Conservation (phyloP, 1,284 basidiomycete species). For the Leucoagaricus sp. region DNA sequence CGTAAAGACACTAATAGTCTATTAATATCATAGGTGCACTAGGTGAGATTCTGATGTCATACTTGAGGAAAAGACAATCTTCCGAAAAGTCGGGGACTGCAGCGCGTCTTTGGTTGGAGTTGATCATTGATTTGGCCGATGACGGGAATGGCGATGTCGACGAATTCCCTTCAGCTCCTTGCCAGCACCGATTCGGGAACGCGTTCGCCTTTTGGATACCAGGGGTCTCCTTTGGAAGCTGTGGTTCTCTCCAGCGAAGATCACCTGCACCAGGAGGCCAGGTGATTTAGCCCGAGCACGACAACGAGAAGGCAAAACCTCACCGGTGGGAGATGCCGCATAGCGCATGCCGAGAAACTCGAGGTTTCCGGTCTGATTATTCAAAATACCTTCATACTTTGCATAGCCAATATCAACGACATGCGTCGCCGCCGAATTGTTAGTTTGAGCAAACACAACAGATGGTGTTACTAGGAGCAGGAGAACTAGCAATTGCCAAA, state of each 20-base stretch:
- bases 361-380: background rate
- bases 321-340: background rate
- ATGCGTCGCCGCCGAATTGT: no score
- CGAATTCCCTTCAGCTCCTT: background rate
- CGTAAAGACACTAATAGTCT: constrained; percentile 24
- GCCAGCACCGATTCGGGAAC: background rate
- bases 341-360: background rate
- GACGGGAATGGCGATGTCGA: background rate
- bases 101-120: no score
- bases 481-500: no score
- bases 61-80: constrained; percentile 45
- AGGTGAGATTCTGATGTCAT: background rate
- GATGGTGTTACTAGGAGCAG: no score
- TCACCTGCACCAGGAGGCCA: background rate
- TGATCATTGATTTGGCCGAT: background rate
- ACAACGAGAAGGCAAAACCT: background rate
- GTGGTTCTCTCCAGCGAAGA: background rate
- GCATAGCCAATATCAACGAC: background rate
- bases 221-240: background rate
- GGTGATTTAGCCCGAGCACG: background rate
- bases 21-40: background rate
- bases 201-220: constrained; percentile 1
- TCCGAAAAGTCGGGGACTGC: constrained; percentile 25
- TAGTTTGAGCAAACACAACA: no score
- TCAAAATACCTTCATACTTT: background rate